Evolutionary conservation across 2,329 filamentous ascomycete genomes (phyloP).

Genomic region (Aspergillus piperis): DNA sequence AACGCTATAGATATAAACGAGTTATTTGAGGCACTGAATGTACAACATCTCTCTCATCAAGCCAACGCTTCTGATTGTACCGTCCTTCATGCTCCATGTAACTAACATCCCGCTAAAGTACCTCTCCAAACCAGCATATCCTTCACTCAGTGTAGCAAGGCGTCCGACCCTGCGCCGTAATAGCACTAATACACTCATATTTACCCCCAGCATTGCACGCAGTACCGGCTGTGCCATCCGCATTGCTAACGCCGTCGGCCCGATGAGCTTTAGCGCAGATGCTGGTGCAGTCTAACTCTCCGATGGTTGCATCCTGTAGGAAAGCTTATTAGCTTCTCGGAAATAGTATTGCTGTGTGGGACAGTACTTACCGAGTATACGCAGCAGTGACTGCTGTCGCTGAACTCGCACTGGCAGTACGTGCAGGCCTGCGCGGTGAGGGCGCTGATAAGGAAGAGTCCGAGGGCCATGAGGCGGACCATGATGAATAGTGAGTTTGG

Average conservation of each 20-base stretch:
- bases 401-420: constrained; percentile 15
- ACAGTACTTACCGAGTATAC: constrained; percentile 6
- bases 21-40: too few relatives aligned
- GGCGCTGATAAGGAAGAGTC: neutral
- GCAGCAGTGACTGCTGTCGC: constrained; percentile 7
- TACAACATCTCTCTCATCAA: too few relatives aligned
- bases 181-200: constrained; percentile 6
- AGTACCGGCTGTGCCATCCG: constrained; percentile 5
- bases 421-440: constrained; percentile 8
- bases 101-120: too few relatives aligned
- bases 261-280: constrained; percentile 9
- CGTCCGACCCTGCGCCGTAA: constrained; percentile 6
- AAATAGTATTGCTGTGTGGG: too few relatives aligned
- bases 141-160: constrained; percentile 4
- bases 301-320: neutral
- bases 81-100: too few relatives aligned
- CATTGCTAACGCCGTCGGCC: constrained; percentile 4
- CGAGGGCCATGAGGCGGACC: neutral
- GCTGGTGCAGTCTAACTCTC: constrained; percentile 6
- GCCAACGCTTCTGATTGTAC: too few relatives aligned
- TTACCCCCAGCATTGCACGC: constrained; percentile 9
- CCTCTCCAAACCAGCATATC: too few relatives aligned
- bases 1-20: too few relatives aligned
- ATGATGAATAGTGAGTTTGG: neutral
- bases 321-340: neutral